A percentile compares a stretch with the other conserved stretches of the same genome.
Evolutionary conservation across 495 filamentous ascomycete genomes (phyloP).

Genomic region (Cairneyella variabilis): DNA sequence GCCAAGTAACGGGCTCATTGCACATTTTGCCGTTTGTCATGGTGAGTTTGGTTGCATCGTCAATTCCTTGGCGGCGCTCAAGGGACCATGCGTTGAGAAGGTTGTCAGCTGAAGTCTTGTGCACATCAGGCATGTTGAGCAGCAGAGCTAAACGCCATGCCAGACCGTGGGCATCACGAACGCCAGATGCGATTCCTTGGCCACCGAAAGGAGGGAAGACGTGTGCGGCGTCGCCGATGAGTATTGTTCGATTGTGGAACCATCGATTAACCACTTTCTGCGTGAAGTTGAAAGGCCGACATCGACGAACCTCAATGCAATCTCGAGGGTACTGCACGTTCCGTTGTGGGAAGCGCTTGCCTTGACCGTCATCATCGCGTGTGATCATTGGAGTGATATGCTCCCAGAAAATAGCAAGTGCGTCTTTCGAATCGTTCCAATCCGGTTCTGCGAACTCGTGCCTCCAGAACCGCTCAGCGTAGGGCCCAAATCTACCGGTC

Average conservation of each 20-base stretch:
- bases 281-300: constrained; percentile 45
- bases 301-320: constrained; percentile 46
- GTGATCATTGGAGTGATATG: constrained; percentile 31
- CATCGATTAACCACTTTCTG: constrained; percentile 48
- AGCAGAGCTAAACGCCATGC: constrained; percentile 44
- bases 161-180: constrained; percentile 34
- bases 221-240: constrained; percentile 51
- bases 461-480: constrained; percentile 41
- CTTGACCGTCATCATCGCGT: constrained; percentile 13
- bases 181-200: constrained; percentile 48
- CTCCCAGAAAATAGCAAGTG: constrained; percentile 27
- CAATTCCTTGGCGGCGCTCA: constrained; percentile 8
- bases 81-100: neutral
- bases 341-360: constrained; percentile 14
- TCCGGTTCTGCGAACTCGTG: constrained; percentile 42
- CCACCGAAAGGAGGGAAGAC: constrained; percentile 56
- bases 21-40: constrained; percentile 1
- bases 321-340: constrained; percentile 42
- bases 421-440: constrained; percentile 27
- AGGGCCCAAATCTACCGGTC: constrained; percentile 44
- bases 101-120: neutral
- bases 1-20: neutral
- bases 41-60: constrained; percentile 6
- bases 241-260: constrained; percentile 39
- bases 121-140: neutral